Evolutionary conservation across 371 early-diverging fungal genomes (phyloP).

Genomic region (Mucor circinelloides): DNA sequence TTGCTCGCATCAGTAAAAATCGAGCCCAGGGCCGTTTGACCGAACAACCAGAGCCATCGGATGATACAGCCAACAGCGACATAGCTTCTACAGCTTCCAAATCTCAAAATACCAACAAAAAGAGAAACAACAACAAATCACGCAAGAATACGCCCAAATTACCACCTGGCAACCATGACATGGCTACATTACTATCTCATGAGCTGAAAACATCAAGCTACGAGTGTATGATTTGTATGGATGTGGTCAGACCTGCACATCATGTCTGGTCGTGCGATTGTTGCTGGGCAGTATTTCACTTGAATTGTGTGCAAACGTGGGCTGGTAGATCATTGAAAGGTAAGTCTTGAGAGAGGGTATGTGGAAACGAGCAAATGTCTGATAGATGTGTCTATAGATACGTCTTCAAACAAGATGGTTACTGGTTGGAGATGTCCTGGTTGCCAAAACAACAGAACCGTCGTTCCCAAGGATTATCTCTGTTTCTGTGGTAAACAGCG

Average conservation of each 20-base stretch:
- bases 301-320: conserved; percentile 79
- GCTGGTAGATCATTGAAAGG: conserved; percentile 65
- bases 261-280: conserved; percentile 82
- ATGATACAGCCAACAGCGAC: not conserved
- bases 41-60: not conserved
- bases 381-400: conserved; percentile 15
- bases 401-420: conserved; percentile 34
- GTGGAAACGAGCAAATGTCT: not conserved
- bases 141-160: conserved; percentile 8
- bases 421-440: conserved; percentile 91
- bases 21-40: conserved; percentile 47
- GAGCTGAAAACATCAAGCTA: conserved; percentile 69
- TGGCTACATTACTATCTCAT: conserved; percentile 62
- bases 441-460: conserved; percentile 77
- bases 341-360: conserved; percentile 16
- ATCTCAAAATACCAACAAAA: conserved; percentile 3
- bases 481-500: conserved; percentile 90
- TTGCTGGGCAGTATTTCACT: conserved; percentile 92
- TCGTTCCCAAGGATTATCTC: conserved; percentile 68
- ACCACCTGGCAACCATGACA: conserved; percentile 47
- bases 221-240: conserved; percentile 97
- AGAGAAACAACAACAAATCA: conserved; percentile 3
- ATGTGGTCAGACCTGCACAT: conserved; percentile 69
- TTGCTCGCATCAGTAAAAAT: conserved; percentile 28
- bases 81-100: not conserved